Conservation (phyloP, 176 grass and related monocot species). For the Metroxylon sagu region DNA sequence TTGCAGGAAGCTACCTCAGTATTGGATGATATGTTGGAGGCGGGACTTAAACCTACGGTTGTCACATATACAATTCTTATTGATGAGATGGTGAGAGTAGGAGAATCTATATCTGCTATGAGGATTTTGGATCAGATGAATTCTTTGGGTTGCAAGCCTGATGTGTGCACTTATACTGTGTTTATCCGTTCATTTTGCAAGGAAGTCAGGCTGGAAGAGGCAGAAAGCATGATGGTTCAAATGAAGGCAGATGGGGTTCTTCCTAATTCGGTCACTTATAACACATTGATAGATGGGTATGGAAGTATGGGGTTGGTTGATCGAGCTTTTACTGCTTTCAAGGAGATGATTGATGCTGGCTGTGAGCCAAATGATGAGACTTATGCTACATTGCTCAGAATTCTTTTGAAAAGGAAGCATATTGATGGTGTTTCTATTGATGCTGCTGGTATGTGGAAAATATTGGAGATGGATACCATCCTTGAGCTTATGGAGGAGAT, state of each 20-base stretch:
- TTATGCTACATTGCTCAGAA: slow-evolving; percentile 46
- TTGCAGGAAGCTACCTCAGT: slow-evolving; percentile 38
- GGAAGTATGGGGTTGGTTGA: slow-evolving; percentile 36
- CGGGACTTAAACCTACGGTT: slow-evolving; percentile 42
- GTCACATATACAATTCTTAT: slow-evolving; percentile 76
- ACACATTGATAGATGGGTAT: slow-evolving; percentile 71
- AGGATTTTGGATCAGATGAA: slow-evolving; percentile 61
- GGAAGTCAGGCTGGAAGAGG: slow-evolving; percentile 69
- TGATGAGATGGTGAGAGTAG: slow-evolving; percentile 43
- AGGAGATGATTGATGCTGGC: slow-evolving; percentile 43
- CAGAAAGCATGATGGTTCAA: slow-evolving; percentile 44
- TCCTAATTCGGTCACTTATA: slow-evolving; percentile 68
- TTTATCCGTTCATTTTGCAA: slow-evolving; percentile 50
- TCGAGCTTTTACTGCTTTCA: slow-evolving; percentile 52
- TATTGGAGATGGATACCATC: slow-evolving; percentile 36
- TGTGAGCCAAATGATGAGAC: slow-evolving; percentile 66
- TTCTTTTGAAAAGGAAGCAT: slow-evolving; percentile 48
- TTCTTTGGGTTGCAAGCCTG: slow-evolving; percentile 41
- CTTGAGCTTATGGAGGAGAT: slow-evolving; percentile 42
- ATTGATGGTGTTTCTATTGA: slow-evolving; percentile 17
- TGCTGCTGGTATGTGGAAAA: slow-evolving; percentile 43
- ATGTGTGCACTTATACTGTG: slow-evolving; percentile 63
- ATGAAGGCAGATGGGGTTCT: slow-evolving; percentile 51
- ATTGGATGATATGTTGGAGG: slow-evolving; percentile 60
- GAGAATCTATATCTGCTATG: slow-evolving; percentile 34